These are phyloP conservation scores for Nannizziopsis arthrosporioides DNA, from an alignment of 2,329 filamentous ascomycete species.

Conservation along the genomic window DNA sequence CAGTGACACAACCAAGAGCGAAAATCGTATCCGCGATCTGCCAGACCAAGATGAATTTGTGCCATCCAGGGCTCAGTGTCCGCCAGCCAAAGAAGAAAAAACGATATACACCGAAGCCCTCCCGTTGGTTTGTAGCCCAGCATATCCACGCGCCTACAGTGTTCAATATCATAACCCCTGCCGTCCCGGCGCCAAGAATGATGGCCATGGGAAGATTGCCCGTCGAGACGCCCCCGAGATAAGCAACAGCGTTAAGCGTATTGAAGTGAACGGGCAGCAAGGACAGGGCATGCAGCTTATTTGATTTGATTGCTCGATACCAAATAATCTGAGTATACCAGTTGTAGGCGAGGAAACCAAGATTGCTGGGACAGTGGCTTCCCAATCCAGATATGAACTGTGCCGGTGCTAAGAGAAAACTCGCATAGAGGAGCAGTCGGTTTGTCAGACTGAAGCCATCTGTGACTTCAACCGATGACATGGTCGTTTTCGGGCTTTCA, in stretches of 20 bases:
- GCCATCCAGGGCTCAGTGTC: conserved; percentile 6
- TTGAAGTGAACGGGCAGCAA: conserved; percentile 9
- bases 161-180: conserved; percentile 6
- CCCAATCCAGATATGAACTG: conserved; percentile 7
- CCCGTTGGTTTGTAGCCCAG: conserved; percentile 6
- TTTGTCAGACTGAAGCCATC: conserved; percentile 1
- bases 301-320: conserved; percentile 3
- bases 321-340: conserved; percentile 8
- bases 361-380: conserved; percentile 6
- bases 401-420: conserved; percentile 6
- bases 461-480: background rate
- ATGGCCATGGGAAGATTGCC: conserved; percentile 3
- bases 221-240: conserved; percentile 5
- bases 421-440: conserved; percentile 1
- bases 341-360: conserved; percentile 9
- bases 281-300: conserved; percentile 6
- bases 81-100: conserved; percentile 11
- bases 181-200: conserved; percentile 1
- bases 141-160: conserved; percentile 5
- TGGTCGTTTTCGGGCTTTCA: background rate
- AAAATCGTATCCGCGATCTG: conserved; percentile 6
- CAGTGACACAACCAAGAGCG: background rate
- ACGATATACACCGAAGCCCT: conserved; percentile 8
- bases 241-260: conserved; percentile 3
- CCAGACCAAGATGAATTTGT: conserved; percentile 8